A percentile compares a stretch with the other conserved stretches of the same genome.
phyloP scores from a whole-genome alignment of 768 basidiomycete species.

The Amyloporia xantha region DNA sequence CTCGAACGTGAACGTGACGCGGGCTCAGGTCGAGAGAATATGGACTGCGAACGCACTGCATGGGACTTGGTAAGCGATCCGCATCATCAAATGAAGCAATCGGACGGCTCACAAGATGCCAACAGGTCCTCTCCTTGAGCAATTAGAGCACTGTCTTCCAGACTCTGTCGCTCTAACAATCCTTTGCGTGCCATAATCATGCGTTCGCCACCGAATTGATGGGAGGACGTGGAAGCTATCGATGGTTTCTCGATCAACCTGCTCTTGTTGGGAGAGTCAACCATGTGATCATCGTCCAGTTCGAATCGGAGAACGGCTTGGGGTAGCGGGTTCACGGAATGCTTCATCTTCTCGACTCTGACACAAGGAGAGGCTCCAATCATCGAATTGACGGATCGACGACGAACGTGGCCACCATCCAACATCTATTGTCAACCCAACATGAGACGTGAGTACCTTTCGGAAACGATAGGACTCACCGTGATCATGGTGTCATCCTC shows the following conservation, averaged over 20 bases:
- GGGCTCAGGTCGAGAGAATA: slow-evolving; percentile 55
- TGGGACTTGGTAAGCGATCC: slow-evolving; percentile 7
- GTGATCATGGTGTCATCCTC: slow-evolving; percentile 83
- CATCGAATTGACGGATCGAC: slow-evolving; percentile 57
- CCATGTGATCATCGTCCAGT: slow-evolving; percentile 26
- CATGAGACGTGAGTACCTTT: background rate
- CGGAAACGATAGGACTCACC: slow-evolving; percentile 32
- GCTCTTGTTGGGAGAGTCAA: slow-evolving; percentile 38
- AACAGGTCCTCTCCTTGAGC: slow-evolving; percentile 62
- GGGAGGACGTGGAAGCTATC: slow-evolving; percentile 57
- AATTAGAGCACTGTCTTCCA: slow-evolving; percentile 58
- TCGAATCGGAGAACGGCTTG: slow-evolving; percentile 22
- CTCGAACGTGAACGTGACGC: slow-evolving; percentile 55
- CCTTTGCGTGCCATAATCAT: slow-evolving; percentile 63
- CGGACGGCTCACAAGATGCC: slow-evolving; percentile 46
- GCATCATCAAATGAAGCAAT: too few species aligned
- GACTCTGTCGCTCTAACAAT: slow-evolving; percentile 55
- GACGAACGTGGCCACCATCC: slow-evolving; percentile 68
- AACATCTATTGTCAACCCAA: slow-evolving; percentile 50
- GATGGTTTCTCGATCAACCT: slow-evolving; percentile 58
- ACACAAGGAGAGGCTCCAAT: slow-evolving; percentile 69
- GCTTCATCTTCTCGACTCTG: slow-evolving; percentile 57
- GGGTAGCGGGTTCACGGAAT: slow-evolving; percentile 32
- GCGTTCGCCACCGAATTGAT: slow-evolving; percentile 57
- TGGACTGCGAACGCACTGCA: slow-evolving; percentile 36